phyloP scores from a whole-genome alignment of 148 eudicot species.

The Simmondsia chinensis region DNA sequence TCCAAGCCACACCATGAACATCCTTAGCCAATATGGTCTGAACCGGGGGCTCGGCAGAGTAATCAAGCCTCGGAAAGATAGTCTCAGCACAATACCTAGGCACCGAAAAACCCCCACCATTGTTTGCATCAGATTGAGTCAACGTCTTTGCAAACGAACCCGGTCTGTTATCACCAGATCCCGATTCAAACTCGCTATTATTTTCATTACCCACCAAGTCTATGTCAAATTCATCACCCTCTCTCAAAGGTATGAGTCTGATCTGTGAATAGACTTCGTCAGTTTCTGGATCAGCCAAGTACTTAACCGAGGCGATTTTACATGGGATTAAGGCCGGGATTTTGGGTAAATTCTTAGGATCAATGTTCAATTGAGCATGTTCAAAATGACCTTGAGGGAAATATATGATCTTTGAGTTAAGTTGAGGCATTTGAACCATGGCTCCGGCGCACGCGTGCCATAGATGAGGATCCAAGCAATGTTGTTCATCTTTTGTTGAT shows the following conservation, averaged over 20 bases:
- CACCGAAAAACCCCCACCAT: conserved; percentile 92
- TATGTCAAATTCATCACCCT: conserved; percentile 23
- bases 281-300: conserved; percentile 54
- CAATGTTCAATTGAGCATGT: conserved; percentile 44
- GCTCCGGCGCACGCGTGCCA: conserved; percentile 99
- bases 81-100: conserved; percentile 96
- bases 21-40: conserved; percentile 76
- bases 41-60: conserved; percentile 84
- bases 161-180: conserved; percentile 41
- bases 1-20: conserved; percentile 82
- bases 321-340: conserved; percentile 52
- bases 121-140: conserved; percentile 94
- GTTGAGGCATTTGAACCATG: conserved; percentile 79
- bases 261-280: conserved; percentile 83
- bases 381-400: conserved; percentile 96
- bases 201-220: conserved; percentile 9
- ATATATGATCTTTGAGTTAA: conserved; percentile 63
- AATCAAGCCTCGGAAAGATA: conserved; percentile 75
- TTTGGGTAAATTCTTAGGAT: conserved; percentile 37
- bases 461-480: conserved; percentile 57
- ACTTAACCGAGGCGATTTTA: conserved; percentile 40
- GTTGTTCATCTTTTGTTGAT: conserved; percentile 36
- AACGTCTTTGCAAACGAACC: conserved; percentile 82
- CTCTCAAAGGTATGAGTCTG: conserved; percentile 35
- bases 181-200: conserved; percentile 20